Evolutionary conservation across 1,284 basidiomycete species (phyloP), one percentile per base, ranked within the genome.

Genomic region (Ustilago cynodontis): DNA sequence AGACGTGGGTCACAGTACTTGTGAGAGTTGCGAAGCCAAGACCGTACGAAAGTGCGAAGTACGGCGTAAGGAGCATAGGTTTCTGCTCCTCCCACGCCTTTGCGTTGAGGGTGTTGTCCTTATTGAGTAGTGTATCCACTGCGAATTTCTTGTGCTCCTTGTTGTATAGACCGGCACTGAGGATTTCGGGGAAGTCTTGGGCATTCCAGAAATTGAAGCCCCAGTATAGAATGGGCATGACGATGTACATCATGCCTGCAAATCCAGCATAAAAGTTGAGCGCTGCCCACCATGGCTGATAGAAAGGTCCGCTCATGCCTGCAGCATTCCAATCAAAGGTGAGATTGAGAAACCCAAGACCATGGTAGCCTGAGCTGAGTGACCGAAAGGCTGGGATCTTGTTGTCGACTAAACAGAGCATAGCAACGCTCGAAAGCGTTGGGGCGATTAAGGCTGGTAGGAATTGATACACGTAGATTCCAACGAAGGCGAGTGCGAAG

Each of bases 251-350:
- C 87, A 88, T 88, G 16, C 71, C 71, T 31, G 65, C 79, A 6
- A 86, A 73, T 3, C 86, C 86, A 5, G 65, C 79, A 59, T 82
- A 86, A 58, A 80, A 85, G 66, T 86, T 85, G 35, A 82, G 66
- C 22, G 88, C 82, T 1, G 88, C 88, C 87, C 87, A 88, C 82
- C 87, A 88, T 1, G 88, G 88, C 43, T 88, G 88, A 78, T 87
- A 89, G 35, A 89, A 81, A 10, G 88, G 88, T 0, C 88, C 88
- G 28, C 82, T 83, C 37, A 78, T 81, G 1, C 88, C 88, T 3
- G 88, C 84, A 26, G 86, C 87, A 41, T 87, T 87, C 88, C 88
- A 89, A 71, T 89, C 88, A 39, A 89, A 79, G 13, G 80, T 87
- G 61, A 89, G 85, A 74, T 88, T 87, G 43, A 87, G 77, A 56